Percentiles rank a stretch among this genome's conserved stretches.
Evolutionary conservation across 345 rosid genomes (phyloP).

Genomic region (Tarenaya hassleriana): DNA sequence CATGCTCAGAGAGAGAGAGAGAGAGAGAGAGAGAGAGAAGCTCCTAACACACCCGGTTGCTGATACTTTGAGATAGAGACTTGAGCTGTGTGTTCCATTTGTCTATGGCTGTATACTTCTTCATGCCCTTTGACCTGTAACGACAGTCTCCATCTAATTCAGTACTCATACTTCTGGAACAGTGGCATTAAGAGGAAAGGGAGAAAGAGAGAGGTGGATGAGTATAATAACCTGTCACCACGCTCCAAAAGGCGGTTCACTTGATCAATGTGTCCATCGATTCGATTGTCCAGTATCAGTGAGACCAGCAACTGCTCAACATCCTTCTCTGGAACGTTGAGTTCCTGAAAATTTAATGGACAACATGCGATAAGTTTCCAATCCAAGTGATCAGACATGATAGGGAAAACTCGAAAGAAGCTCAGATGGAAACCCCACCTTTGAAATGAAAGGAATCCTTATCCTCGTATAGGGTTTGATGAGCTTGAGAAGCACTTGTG

Average conservation of each 20-base stretch:
- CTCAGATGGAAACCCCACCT: conserved; percentile 33
- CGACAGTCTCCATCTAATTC: neutral
- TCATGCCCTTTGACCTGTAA: conserved; percentile 88
- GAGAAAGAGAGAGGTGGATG: no score
- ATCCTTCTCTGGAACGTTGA: conserved; percentile 90
- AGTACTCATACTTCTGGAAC: no score
- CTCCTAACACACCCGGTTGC: conserved; percentile 62
- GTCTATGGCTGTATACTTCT: conserved; percentile 77
- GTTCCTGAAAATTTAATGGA: conserved; percentile 43
- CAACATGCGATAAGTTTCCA: no score
- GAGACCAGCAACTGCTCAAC: conserved; percentile 90
- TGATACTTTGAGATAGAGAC: conserved; percentile 57
- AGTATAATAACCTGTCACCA: conserved; percentile 53
- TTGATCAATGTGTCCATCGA: conserved; percentile 96
- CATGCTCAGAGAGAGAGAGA: conserved; percentile 6
- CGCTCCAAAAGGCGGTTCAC: conserved; percentile 88
- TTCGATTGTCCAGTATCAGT: conserved; percentile 80
- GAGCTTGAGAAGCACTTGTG: conserved; percentile 95
- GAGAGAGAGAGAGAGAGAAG: neutral
- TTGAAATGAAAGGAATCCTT: conserved; percentile 82
- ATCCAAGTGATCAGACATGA: neutral
- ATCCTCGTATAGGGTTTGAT: conserved; percentile 96
- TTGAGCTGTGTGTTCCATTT: conserved; percentile 93
- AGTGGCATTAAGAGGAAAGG: no score
- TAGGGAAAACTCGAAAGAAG: neutral